Conservation (phyloP, 2,329 filamentous ascomycete species). For the Bipolaris oryzae region DNA sequence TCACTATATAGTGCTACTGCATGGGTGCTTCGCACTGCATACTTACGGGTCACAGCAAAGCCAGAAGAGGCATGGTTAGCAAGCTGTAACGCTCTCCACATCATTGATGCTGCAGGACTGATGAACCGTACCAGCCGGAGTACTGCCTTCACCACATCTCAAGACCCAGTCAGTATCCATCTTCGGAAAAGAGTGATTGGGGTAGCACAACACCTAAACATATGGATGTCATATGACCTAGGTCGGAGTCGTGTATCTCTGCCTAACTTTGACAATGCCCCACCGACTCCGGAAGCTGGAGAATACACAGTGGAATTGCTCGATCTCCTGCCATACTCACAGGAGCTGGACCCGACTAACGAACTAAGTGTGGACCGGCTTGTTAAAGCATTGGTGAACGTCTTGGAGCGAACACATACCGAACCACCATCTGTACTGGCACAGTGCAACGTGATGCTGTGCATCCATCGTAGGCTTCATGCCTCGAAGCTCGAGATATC, state of each 20-base stretch:
- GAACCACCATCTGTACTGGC: background rate
- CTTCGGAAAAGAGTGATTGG: slow-evolving; percentile 1
- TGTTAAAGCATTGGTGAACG: background rate
- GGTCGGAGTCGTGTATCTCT: background rate
- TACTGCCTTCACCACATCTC: background rate
- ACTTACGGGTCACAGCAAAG: background rate
- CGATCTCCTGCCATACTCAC: background rate
- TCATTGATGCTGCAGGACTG: background rate
- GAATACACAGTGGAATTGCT: background rate
- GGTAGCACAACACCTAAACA: background rate
- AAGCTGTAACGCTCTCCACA: background rate
- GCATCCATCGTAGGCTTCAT: background rate
- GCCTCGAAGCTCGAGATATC: background rate
- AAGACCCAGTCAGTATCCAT: background rate
- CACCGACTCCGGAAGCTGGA: background rate
- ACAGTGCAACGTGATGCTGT: background rate
- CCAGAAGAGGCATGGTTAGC: slow-evolving; percentile 1
- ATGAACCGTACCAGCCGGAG: background rate
- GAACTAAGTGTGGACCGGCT: background rate
- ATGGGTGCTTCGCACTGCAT: background rate
- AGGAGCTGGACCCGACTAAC: background rate
- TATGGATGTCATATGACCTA: background rate
- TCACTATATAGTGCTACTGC: background rate
- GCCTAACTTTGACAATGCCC: background rate
- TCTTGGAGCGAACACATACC: background rate